Percentiles rank a stretch among this genome's conserved stretches.
Evolutionary conservation across 148 eudicot species (phyloP).

Genomic region (Heliosperma pusillum): DNA sequence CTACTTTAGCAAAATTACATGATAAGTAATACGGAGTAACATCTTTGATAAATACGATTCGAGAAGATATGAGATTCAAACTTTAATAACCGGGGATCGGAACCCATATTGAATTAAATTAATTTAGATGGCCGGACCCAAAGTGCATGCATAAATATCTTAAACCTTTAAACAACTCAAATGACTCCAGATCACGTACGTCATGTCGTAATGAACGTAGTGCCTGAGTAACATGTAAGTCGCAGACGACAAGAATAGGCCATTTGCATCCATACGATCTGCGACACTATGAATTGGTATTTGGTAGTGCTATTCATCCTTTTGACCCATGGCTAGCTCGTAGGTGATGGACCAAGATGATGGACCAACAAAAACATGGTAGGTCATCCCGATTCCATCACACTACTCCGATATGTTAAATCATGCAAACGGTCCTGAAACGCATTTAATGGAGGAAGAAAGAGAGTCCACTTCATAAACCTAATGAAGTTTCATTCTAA

Average conservation of each 20-base stretch:
- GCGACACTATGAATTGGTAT: neutral
- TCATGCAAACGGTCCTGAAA: too few species aligned
- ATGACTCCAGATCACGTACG: neutral
- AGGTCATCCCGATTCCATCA: constrained; percentile 5
- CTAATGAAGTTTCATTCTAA: too few species aligned
- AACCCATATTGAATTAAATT: neutral
- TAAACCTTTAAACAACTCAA: neutral
- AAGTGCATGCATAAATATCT: neutral
- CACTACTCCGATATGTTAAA: neutral
- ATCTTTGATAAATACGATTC: neutral
- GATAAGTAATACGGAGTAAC: too few species aligned
- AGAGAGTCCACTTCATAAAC: too few species aligned
- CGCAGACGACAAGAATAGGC: constrained; percentile 7
- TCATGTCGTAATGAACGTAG: neutral
- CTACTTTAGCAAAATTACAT: too few species aligned
- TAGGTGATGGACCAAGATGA: constrained; percentile 2
- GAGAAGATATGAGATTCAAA: neutral
- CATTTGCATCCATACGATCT: neutral
- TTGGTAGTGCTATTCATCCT: neutral
- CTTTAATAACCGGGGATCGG: neutral
- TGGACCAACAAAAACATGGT: neutral
- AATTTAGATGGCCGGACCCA: neutral
- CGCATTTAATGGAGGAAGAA: too few species aligned
- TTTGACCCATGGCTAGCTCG: neutral
- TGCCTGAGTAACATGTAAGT: constrained; percentile 9